Percentiles rank a stretch among this genome's conserved stretches.
Evolutionary conservation across 1,284 basidiomycete species (phyloP).

Genomic region (Marasmius oreades): DNA sequence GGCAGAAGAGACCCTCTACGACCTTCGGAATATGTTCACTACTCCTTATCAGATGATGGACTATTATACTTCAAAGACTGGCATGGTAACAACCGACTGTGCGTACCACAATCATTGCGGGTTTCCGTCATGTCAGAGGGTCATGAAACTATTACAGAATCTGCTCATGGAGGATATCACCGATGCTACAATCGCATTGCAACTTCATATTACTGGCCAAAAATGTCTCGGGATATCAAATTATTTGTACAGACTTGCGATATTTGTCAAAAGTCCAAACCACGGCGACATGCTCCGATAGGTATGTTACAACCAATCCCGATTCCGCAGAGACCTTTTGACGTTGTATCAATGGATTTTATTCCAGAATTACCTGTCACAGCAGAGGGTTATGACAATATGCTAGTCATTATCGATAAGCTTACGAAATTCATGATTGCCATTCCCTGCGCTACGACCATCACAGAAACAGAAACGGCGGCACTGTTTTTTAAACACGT

Average conservation of each 20-base stretch:
- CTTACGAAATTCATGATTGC: conserved; percentile 22
- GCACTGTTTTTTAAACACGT: conserved; percentile 23
- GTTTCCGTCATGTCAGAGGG: conserved; percentile 20
- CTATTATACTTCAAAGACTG: conserved; percentile 23
- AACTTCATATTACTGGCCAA: conserved; percentile 25
- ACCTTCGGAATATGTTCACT: conserved; percentile 8
- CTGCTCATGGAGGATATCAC: conserved; percentile 28
- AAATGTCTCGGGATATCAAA: conserved; percentile 19
- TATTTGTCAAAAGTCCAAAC: conserved; percentile 31
- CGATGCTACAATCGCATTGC: conserved; percentile 22
- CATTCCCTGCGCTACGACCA: conserved; percentile 23
- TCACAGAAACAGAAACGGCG: conserved; percentile 25
- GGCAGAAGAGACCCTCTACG: too few relatives aligned
- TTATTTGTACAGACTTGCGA: conserved; percentile 25
- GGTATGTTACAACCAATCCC: conserved; percentile 9
- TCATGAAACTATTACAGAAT: conserved; percentile 23
- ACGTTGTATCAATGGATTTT: conserved; percentile 7
- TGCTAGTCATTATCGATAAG: conserved; percentile 11
- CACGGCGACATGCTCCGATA: conserved; percentile 12
- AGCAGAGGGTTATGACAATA: not conserved
- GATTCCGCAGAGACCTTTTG: conserved; percentile 10
- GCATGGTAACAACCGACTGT: conserved; percentile 19
- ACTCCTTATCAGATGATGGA: conserved; percentile 18
- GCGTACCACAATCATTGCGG: conserved; percentile 19
- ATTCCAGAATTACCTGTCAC: conserved; percentile 5